phyloP scores from a whole-genome alignment of 2,329 filamentous ascomycete species.

The Zymoseptoria passerinii region DNA sequence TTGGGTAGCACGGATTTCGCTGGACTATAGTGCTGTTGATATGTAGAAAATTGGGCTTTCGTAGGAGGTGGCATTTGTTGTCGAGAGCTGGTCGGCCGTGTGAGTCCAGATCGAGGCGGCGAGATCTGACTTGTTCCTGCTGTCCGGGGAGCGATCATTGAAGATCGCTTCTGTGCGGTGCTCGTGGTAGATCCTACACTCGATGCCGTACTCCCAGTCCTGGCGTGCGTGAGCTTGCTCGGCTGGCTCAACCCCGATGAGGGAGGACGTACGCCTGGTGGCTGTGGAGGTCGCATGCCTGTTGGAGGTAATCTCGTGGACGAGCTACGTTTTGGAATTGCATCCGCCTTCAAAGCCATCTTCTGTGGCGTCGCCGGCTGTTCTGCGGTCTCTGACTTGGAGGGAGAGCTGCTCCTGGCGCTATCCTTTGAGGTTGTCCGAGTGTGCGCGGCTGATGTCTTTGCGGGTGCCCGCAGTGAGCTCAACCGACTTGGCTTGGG shows the following conservation, averaged over 20 bases:
- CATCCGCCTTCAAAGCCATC: slow-evolving; percentile 1
- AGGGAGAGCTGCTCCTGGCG: background rate
- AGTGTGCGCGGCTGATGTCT: slow-evolving; percentile 10
- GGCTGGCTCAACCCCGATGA: background rate
- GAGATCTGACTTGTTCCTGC: slow-evolving; percentile 13
- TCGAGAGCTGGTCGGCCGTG: slow-evolving; percentile 16
- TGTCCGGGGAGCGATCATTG: slow-evolving; percentile 12
- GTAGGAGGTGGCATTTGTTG: slow-evolving; percentile 29
- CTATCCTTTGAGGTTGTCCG: slow-evolving; percentile 14
- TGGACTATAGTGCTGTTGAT: slow-evolving; percentile 61
- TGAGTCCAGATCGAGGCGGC: slow-evolving; percentile 10
- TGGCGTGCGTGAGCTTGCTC: background rate
- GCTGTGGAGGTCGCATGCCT: slow-evolving; percentile 8
- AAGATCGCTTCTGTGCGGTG: slow-evolving; percentile 20
- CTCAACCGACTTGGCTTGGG: slow-evolving; percentile 14
- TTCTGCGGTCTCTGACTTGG: background rate
- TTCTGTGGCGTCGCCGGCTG: background rate
- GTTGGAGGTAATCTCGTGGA: slow-evolving; percentile 17
- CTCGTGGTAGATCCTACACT: background rate
- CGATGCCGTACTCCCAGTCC: background rate
- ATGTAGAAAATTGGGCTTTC: slow-evolving; percentile 52
- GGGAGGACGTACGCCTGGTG: slow-evolving; percentile 5
- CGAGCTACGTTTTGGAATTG: slow-evolving; percentile 15
- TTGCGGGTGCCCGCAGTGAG: slow-evolving; percentile 14
- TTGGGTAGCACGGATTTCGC: slow-evolving; percentile 55